These are phyloP conservation scores for Lactarius pseudohatsudake DNA, from an alignment of 768 basidiomycete species.

Conservation along the genomic window DNA sequence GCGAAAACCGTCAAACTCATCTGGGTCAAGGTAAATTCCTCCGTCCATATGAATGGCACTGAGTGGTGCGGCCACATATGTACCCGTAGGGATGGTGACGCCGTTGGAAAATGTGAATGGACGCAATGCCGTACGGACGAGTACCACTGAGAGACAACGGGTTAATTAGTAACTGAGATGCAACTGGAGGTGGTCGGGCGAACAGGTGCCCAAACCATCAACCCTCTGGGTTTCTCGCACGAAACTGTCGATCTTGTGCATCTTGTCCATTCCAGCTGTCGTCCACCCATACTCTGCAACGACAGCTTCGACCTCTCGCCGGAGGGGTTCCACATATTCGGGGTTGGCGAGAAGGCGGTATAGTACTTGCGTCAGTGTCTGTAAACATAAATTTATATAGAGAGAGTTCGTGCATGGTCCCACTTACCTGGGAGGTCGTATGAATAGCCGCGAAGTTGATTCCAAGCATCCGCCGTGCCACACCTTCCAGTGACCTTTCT, in stretches of 20 bases:
- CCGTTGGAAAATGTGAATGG: conserved; percentile 49
- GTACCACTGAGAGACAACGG: conserved; percentile 24
- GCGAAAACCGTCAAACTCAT: conserved; percentile 44
- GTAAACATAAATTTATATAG: neutral
- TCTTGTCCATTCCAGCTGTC: conserved; percentile 34
- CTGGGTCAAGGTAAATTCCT: conserved; percentile 37
- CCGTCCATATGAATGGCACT: conserved; percentile 36
- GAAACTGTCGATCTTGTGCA: conserved; percentile 40
- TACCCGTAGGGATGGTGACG: conserved; percentile 40
- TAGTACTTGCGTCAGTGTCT: conserved; percentile 36
- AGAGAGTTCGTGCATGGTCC: neutral
- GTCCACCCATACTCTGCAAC: conserved; percentile 36
- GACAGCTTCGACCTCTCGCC: conserved; percentile 37
- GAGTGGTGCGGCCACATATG: conserved; percentile 36
- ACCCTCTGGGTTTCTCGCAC: conserved; percentile 37
- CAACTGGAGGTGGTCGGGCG: conserved; percentile 10
- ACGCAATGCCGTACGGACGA: conserved; percentile 33
- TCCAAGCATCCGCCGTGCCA: conserved; percentile 34
- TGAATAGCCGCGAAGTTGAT: conserved; percentile 42
- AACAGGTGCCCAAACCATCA: conserved; percentile 31
- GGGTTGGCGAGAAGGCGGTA: conserved; percentile 35
- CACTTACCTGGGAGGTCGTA: conserved; percentile 34
- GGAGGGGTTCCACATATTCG: conserved; percentile 33
- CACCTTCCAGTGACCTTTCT: conserved; percentile 36
- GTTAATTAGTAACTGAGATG: neutral